A percentile compares a stretch with the other conserved stretches of the same genome.
Conservation (phyloP, 2,329 filamentous ascomycete species). For the Elsinoe fawcettii region DNA sequence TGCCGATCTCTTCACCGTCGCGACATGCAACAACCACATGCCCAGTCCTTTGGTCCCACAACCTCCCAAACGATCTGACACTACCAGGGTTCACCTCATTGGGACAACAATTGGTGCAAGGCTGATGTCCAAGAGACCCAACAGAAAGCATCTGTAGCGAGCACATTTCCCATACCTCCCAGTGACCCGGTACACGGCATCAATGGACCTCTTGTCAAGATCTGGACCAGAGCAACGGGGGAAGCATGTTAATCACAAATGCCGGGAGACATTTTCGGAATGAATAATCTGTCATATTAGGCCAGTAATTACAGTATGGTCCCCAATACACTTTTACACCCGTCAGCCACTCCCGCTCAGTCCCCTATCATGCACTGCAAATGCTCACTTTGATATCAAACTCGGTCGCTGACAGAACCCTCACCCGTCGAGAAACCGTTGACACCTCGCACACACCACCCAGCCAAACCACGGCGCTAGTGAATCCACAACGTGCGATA, state of each 20-base stretch:
- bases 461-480: constrained; percentile 13
- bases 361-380: not conserved
- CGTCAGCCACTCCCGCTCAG: not conserved
- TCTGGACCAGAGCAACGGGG: constrained; percentile 7
- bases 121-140: not conserved
- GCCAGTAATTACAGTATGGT: constrained; percentile 5
- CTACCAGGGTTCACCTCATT: constrained; percentile 4
- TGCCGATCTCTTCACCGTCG: not conserved
- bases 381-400: constrained; percentile 5
- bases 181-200: constrained; percentile 5
- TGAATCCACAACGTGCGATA: constrained; percentile 13
- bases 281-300: not conserved
- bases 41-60: not conserved
- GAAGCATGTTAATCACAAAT: not conserved
- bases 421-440: not conserved
- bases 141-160: not conserved
- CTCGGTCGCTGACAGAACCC: not conserved
- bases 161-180: not conserved
- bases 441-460: constrained; percentile 13
- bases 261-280: not conserved
- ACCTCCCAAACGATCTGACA: not conserved
- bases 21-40: not conserved
- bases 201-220: constrained; percentile 8
- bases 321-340: constrained; percentile 6
- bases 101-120: constrained; percentile 14